phyloP scores from a whole-genome alignment of 768 basidiomycete genomes.

The Termitomyces sp. region DNA sequence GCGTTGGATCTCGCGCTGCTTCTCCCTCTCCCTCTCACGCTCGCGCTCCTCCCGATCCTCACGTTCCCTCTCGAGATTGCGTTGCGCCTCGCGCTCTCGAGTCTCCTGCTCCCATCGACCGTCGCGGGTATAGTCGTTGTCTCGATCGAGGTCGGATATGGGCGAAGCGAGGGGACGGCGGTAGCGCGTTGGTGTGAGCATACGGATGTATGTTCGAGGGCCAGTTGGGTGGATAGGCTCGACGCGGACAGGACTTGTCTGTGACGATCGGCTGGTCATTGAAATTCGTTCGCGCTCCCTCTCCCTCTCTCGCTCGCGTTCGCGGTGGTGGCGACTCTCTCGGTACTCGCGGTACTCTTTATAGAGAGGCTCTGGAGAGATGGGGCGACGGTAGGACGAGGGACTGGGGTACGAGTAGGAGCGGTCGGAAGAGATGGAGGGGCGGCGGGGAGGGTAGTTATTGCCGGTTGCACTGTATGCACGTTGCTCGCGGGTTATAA shows the following conservation, averaged over 20 bases:
- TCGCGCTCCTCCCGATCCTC: neutral
- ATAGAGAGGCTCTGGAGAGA: constrained; percentile 1
- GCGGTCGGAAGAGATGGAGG: neutral
- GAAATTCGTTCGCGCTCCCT: neutral
- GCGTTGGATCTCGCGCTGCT: neutral
- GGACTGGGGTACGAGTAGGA: neutral
- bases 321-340: neutral
- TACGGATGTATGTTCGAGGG: neutral
- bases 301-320: neutral
- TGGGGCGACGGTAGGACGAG: neutral
- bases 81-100: neutral
- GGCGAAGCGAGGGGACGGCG: neutral
- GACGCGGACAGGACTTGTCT: constrained; percentile 10
- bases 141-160: neutral
- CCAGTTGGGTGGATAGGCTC: neutral
- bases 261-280: neutral
- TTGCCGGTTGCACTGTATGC: neutral
- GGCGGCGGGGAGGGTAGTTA: neutral
- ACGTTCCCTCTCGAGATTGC: neutral
- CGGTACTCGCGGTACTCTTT: constrained; percentile 3
- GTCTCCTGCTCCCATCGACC: neutral
- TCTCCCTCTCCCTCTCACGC: neutral
- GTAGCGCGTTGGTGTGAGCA: constrained; percentile 3
- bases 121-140: neutral
- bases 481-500: neutral